phyloP scores from a whole-genome alignment of 2,329 filamentous ascomycete genomes.

The Monosporascus sp. region DNA sequence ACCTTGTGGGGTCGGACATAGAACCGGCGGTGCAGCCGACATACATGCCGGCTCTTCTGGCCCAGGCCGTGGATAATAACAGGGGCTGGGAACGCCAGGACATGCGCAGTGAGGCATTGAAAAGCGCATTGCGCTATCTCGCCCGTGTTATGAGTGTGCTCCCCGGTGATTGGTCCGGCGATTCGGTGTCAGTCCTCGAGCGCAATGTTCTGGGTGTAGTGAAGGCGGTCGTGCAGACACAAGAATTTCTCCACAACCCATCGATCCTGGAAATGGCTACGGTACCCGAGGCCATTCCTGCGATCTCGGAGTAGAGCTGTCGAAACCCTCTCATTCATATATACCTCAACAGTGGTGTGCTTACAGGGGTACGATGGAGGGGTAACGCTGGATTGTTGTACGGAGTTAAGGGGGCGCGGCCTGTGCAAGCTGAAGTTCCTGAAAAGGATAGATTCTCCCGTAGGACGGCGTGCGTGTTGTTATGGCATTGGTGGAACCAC shows the following conservation, averaged over 20 bases:
- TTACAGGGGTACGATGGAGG: too few species aligned
- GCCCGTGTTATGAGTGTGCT: conserved; percentile 17
- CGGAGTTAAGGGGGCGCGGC: too few species aligned
- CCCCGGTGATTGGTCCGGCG: conserved; percentile 3
- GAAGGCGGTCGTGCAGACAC: conserved; percentile 19
- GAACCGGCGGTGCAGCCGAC: conserved; percentile 30
- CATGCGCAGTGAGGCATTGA: conserved; percentile 15
- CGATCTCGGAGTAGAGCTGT: neutral
- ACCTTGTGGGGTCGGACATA: conserved; percentile 26
- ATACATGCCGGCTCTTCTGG: conserved; percentile 31
- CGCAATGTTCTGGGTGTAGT: conserved; percentile 20
- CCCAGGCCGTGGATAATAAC: conserved; percentile 20
- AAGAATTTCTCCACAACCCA: too few species aligned
- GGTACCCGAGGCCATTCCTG: conserved; percentile 13
- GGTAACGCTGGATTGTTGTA: too few species aligned
- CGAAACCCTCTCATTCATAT: neutral
- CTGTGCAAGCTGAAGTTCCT: too few species aligned
- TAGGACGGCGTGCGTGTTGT: too few species aligned
- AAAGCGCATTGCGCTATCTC: too few species aligned
- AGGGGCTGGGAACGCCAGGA: conserved; percentile 11
- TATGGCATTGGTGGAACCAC: too few species aligned
- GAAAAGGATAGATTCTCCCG: too few species aligned
- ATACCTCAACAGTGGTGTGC: neutral
- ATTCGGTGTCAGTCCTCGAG: conserved; percentile 21
- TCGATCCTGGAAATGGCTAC: conserved; percentile 19